Percentiles rank a stretch among this genome's conserved stretches.
phyloP scores from a whole-genome alignment of 2,329 filamentous ascomycete species.

The Lecanicillium sp. region DNA sequence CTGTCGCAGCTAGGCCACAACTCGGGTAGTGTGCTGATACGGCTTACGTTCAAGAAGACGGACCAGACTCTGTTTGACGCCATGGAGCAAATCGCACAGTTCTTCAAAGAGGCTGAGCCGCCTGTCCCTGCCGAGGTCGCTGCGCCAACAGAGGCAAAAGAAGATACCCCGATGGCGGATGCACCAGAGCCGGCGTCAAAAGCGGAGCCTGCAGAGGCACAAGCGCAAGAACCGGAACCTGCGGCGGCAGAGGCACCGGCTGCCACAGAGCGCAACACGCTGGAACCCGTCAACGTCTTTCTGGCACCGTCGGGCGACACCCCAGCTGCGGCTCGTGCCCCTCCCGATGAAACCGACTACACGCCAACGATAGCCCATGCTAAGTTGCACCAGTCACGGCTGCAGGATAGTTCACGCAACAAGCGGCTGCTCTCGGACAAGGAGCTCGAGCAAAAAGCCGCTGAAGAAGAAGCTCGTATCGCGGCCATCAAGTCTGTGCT shows the following conservation, averaged over 20 bases:
- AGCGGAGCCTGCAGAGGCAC: constrained; percentile 2
- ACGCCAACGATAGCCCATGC: constrained; percentile 68
- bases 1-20: constrained; percentile 82
- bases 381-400: constrained; percentile 62
- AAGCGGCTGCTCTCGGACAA: constrained; percentile 73
- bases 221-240: background rate
- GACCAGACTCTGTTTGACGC: constrained; percentile 77
- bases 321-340: constrained; percentile 63
- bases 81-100: constrained; percentile 70
- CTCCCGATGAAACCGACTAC: constrained; percentile 68
- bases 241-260: constrained; percentile 1
- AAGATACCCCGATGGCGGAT: constrained; percentile 9
- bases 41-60: constrained; percentile 68
- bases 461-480: constrained; percentile 57
- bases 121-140: constrained; percentile 10
- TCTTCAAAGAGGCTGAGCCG: constrained; percentile 52
- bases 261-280: constrained; percentile 18
- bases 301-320: constrained; percentile 66
- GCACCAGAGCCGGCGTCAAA: constrained; percentile 6
- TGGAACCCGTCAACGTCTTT: constrained; percentile 62
- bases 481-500: constrained; percentile 60
- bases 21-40: constrained; percentile 70
- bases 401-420: constrained; percentile 58
- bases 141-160: constrained; percentile 4
- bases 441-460: constrained; percentile 65